Percentiles rank a stretch among this genome's conserved stretches.
phyloP scores from a whole-genome alignment of 2,329 filamentous ascomycete species.

The Talaromyces sp. region DNA sequence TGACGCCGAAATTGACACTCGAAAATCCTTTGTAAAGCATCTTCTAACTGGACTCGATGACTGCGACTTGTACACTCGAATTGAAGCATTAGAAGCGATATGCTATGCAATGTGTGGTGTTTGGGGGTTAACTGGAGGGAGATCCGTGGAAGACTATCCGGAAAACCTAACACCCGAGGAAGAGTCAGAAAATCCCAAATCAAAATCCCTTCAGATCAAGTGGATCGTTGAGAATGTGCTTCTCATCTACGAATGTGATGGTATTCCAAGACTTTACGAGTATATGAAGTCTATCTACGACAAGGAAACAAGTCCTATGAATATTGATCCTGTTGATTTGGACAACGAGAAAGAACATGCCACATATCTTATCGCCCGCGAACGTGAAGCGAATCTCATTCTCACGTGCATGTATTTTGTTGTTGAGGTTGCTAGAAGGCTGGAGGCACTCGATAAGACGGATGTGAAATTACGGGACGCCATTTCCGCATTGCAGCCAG shows the following conservation, averaged over 20 bases:
- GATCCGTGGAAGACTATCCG: constrained; percentile 26
- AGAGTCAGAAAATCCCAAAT: constrained; percentile 40
- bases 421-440: constrained; percentile 38
- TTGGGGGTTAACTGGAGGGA: constrained; percentile 63
- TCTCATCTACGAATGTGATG: constrained; percentile 33
- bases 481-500: constrained; percentile 54
- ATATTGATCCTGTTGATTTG: constrained; percentile 17
- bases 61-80: constrained; percentile 36
- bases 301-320: constrained; percentile 24
- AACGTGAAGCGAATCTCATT: constrained; percentile 39
- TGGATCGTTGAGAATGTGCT: constrained; percentile 43
- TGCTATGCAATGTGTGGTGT: constrained; percentile 59
- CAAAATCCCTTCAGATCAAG: constrained; percentile 44
- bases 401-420: constrained; percentile 41
- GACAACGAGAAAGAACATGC: constrained; percentile 30
- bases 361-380: constrained; percentile 32
- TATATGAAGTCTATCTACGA: constrained; percentile 38
- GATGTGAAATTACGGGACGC: constrained; percentile 25
- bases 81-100: constrained; percentile 43
- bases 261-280: constrained; percentile 33
- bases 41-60: constrained; percentile 35
- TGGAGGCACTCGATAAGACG: constrained; percentile 25
- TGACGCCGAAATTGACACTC: constrained; percentile 53
- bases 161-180: constrained; percentile 31
- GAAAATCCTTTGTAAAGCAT: constrained; percentile 37